Conservation (phyloP, 306 rosid genomes). For the Casuarina cunninghamiana region DNA sequence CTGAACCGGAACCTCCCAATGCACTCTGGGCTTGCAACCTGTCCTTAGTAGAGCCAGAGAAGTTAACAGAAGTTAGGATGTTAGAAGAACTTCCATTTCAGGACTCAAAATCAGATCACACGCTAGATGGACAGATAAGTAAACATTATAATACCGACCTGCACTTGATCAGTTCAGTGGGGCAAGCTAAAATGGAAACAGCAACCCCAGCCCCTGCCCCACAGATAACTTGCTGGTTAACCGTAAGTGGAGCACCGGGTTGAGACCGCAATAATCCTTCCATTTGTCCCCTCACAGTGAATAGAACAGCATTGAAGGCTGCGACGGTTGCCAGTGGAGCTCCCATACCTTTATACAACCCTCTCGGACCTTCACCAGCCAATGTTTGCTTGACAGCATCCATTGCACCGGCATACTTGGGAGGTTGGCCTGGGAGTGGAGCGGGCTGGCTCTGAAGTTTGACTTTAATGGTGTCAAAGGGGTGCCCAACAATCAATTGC, state of each 20-base stretch:
- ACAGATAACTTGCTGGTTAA: conserved; percentile 68
- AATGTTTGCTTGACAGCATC: conserved; percentile 93
- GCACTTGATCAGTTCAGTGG: conserved; percentile 94
- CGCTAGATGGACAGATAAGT: conserved; percentile 7
- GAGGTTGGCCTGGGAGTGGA: conserved; percentile 81
- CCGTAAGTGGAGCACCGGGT: conserved; percentile 70
- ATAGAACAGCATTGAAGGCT: conserved; percentile 90
- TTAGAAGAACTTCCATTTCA: background rate
- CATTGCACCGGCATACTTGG: conserved; percentile 78
- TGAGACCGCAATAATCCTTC: conserved; percentile 70
- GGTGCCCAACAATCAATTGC: conserved; percentile 86
- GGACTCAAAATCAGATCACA: conserved; percentile 6
- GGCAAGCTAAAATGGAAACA: conserved; percentile 92
- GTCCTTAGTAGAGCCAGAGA: conserved; percentile 19
- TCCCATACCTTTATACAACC: conserved; percentile 98
- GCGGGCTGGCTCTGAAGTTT: conserved; percentile 97
- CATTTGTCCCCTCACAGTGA: conserved; percentile 88
- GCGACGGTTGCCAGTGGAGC: conserved; percentile 98
- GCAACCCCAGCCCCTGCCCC: conserved; percentile 97
- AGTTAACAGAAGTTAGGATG: background rate
- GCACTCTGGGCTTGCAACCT: conserved; percentile 98
- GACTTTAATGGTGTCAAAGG: conserved; percentile 96
- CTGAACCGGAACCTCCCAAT: conserved; percentile 56
- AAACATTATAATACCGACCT: conserved; percentile 46
- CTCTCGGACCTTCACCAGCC: conserved; percentile 87